phyloP scores from a whole-genome alignment of 177 flowering plant species.

The Vitis hybrid region DNA sequence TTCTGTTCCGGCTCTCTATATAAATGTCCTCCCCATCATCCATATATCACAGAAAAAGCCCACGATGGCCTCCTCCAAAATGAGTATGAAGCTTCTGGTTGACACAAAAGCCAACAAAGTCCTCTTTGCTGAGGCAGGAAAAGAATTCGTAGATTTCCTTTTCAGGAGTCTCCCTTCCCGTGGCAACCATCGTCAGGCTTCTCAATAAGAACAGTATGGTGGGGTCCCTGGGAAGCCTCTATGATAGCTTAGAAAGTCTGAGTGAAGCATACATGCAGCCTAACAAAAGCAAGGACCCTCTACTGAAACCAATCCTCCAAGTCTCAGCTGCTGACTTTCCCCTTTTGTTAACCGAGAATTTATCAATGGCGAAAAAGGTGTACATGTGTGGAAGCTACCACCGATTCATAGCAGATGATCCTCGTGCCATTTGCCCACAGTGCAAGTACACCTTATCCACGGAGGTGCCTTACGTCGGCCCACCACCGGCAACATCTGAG shows the following conservation, averaged over 20 bases:
- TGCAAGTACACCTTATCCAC: not conserved
- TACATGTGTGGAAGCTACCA: not conserved
- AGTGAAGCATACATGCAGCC: slow-evolving; percentile 4
- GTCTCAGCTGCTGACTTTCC: not conserved
- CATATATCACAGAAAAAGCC: too few relatives aligned
- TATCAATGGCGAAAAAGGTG: not conserved
- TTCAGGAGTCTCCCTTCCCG: slow-evolving; percentile 18
- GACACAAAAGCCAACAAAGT: slow-evolving; percentile 23
- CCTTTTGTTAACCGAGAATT: not conserved
- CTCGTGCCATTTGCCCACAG: not conserved
- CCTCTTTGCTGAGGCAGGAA: slow-evolving; percentile 33
- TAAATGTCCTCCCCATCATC: too few relatives aligned
- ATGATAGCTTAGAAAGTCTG: slow-evolving; percentile 24
- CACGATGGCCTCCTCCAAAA: not conserved
- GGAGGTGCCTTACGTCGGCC: not conserved
- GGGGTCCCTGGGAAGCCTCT: slow-evolving; percentile 21
- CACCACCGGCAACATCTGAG: not conserved
- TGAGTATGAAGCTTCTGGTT: slow-evolving; percentile 34
- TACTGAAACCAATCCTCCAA: not conserved
- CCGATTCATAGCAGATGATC: not conserved
- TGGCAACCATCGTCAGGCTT: slow-evolving; percentile 17
- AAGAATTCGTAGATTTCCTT: slow-evolving; percentile 31
- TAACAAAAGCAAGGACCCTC: not conserved
- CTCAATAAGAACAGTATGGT: slow-evolving; percentile 6
- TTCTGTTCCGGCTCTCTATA: too few relatives aligned